Conservation (phyloP, 768 basidiomycete genomes). For the Termitomyces bulborhizus region DNA sequence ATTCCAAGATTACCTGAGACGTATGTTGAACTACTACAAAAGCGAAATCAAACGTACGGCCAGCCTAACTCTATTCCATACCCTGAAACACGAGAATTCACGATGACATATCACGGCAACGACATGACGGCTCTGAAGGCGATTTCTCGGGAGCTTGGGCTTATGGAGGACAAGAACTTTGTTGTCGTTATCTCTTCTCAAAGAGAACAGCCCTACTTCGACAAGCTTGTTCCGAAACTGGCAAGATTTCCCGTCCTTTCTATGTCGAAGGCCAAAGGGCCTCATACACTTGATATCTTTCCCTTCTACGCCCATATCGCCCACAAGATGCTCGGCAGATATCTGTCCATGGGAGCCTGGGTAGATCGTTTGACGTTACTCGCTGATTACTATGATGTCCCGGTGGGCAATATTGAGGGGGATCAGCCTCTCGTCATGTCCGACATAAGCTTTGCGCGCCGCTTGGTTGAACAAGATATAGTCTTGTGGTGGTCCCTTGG, state of each 20-base stretch:
- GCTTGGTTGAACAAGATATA: constrained; percentile 81
- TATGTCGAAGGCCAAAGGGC: constrained; percentile 72
- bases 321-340: constrained; percentile 79
- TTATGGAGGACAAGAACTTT: constrained; percentile 67
- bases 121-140: constrained; percentile 79
- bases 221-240: constrained; percentile 61
- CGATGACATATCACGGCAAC: constrained; percentile 69
- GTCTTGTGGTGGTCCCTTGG: constrained; percentile 96
- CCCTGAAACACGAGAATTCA: constrained; percentile 53
- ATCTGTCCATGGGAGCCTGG: constrained; percentile 73
- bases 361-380: constrained; percentile 72
- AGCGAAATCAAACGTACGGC: constrained; percentile 37
- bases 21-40: constrained; percentile 59
- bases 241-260: constrained; percentile 82
- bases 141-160: constrained; percentile 79
- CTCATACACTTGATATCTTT: constrained; percentile 75
- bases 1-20: constrained; percentile 70
- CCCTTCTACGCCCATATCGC: constrained; percentile 86
- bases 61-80: constrained; percentile 53
- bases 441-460: constrained; percentile 87
- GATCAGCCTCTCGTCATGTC: constrained; percentile 86
- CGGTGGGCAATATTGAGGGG: constrained; percentile 86
- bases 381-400: constrained; percentile 89
- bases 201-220: constrained; percentile 82
- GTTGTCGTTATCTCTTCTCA: constrained; percentile 80